Percentiles rank a stretch among this genome's conserved stretches.
phyloP scores from a whole-genome alignment of 2,329 filamentous ascomycete species.

The Aspergillus sp. region DNA sequence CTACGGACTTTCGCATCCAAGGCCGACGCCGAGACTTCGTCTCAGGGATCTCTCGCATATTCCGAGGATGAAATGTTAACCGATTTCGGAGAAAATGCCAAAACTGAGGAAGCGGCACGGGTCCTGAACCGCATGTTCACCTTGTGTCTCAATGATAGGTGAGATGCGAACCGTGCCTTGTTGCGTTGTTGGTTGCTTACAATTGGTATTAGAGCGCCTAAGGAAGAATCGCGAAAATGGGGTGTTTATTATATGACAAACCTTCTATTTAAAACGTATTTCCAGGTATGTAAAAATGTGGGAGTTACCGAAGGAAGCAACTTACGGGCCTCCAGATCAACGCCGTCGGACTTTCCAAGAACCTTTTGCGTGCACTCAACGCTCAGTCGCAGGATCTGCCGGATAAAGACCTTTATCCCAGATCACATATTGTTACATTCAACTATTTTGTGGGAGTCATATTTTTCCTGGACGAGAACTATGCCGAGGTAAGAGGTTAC shows the following conservation, averaged over 20 bases:
- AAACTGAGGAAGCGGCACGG: constrained; percentile 85
- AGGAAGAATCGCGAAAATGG: constrained; percentile 95
- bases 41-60: constrained; percentile 48
- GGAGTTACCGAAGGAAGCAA: too few species aligned
- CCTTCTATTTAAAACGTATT: constrained; percentile 96
- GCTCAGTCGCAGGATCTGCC: constrained; percentile 81
- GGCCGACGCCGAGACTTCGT: constrained; percentile 71
- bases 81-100: constrained; percentile 74
- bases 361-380: constrained; percentile 78
- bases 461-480: constrained; percentile 93
- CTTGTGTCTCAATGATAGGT: constrained; percentile 87
- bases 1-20: constrained; percentile 85
- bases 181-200: background rate
- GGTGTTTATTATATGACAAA: constrained; percentile 94
- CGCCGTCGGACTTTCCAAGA: constrained; percentile 83
- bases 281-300: constrained; percentile 57
- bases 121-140: constrained; percentile 91
- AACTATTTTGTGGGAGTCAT: constrained; percentile 94
- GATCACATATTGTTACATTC: constrained; percentile 89
- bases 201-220: constrained; percentile 60
- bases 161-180: constrained; percentile 25
- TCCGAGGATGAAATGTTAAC: constrained; percentile 82
- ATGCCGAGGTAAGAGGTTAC: constrained; percentile 60
- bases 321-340: constrained; percentile 60
- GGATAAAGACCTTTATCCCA: constrained; percentile 73